phyloP scores from a whole-genome alignment of 2,329 filamentous ascomycete genomes.

The Xylaria digitata region DNA sequence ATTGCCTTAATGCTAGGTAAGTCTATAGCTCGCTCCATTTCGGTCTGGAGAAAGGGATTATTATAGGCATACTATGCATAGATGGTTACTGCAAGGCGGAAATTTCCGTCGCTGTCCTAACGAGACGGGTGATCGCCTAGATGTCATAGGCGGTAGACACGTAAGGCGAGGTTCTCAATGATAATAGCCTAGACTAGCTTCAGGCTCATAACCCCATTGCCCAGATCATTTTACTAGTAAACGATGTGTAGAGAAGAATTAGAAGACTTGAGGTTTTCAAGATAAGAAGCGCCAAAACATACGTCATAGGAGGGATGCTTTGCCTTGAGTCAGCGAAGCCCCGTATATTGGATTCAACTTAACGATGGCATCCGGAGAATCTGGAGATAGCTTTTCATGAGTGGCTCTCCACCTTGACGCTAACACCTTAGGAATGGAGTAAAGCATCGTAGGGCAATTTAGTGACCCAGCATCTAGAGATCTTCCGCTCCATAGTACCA shows the following conservation, averaged over 20 bases:
- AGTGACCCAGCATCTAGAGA: background rate
- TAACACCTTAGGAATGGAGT: background rate
- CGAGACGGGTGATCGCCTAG: constrained; percentile 8
- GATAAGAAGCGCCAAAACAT: background rate
- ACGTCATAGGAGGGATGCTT: background rate
- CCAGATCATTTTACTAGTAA: background rate
- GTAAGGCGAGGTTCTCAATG: constrained; percentile 1
- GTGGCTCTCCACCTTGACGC: constrained; percentile 12
- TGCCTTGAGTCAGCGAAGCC: constrained; percentile 17
- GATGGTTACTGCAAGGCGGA: background rate
- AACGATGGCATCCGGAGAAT: constrained; percentile 22
- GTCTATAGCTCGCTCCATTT: constrained; percentile 7
- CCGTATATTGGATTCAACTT: constrained; percentile 18
- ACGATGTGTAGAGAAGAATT: background rate
- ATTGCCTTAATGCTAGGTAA: constrained; percentile 1
- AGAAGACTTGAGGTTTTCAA: background rate
- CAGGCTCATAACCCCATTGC: background rate
- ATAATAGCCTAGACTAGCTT: background rate
- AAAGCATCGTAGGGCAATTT: background rate
- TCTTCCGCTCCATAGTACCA: background rate
- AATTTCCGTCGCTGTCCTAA: constrained; percentile 14
- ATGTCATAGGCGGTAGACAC: background rate
- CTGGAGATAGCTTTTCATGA: constrained; percentile 16
- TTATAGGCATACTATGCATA: background rate
- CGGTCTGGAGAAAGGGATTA: constrained; percentile 8